A percentile compares a stretch with the other conserved stretches of the same genome.
Conservation (phyloP, 2,329 filamentous ascomycete species). For the Penicillium sclerotigenum region DNA sequence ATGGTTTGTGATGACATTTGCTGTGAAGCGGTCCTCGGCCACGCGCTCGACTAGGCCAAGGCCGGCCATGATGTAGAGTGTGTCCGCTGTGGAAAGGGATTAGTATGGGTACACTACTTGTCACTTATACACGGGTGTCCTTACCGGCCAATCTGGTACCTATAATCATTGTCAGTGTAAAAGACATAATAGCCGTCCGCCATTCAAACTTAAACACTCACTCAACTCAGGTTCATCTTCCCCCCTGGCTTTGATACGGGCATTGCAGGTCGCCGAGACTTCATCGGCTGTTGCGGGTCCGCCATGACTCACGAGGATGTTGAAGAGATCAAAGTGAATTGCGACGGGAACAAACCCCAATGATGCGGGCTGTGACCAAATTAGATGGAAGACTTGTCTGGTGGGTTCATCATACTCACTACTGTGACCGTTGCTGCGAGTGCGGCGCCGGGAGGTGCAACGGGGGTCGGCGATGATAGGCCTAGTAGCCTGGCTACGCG, state of each 20-base stretch:
- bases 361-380: conserved; percentile 27
- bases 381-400: not conserved
- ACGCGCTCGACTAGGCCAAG: conserved; percentile 35
- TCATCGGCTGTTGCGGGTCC: conserved; percentile 28
- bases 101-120: not conserved
- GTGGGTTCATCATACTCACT: conserved; percentile 15
- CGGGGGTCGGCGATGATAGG: conserved; percentile 7
- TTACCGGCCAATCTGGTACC: conserved; percentile 17
- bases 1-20: conserved; percentile 36
- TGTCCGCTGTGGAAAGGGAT: conserved; percentile 30
- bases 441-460: conserved; percentile 22
- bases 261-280: conserved; percentile 25
- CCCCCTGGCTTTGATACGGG: conserved; percentile 5
- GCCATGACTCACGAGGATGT: conserved; percentile 25
- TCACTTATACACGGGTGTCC: not conserved
- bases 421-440: conserved; percentile 29
- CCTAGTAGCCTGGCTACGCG: conserved; percentile 16
- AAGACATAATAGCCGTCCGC: not conserved
- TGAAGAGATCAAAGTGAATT: conserved; percentile 36
- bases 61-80: conserved; percentile 38
- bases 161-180: conserved; percentile 1
- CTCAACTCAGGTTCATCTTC: conserved; percentile 21
- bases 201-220: conserved; percentile 11
- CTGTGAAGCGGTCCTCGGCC: conserved; percentile 29
- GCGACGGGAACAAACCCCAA: conserved; percentile 41